These are phyloP conservation scores for Rhododendron henanense DNA, from an alignment of 148 eudicot species.

Conservation along the genomic window DNA sequence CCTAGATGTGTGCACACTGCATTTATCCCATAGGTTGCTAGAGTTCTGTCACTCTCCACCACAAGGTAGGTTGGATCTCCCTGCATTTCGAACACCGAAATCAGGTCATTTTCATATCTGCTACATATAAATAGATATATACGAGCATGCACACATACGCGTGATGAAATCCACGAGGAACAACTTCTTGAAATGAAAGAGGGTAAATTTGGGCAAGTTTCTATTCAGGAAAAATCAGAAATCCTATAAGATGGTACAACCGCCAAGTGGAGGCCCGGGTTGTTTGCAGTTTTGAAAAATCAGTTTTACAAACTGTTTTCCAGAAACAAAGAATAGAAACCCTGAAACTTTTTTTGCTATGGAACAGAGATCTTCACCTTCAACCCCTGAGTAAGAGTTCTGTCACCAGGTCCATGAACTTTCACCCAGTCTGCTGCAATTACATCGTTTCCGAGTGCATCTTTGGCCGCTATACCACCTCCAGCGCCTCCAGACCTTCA, in stretches of 20 bases:
- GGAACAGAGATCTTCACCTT: slow-evolving; percentile 42
- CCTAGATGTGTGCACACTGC: slow-evolving; percentile 97
- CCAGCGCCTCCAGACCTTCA: slow-evolving; percentile 42
- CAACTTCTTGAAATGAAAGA: not conserved
- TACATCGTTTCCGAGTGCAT: slow-evolving; percentile 76
- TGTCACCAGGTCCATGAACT: slow-evolving; percentile 67
- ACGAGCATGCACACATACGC: not conserved
- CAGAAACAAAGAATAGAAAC: not conserved
- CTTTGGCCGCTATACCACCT: slow-evolving; percentile 70
- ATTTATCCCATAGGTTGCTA: slow-evolving; percentile 83
- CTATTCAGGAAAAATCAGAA: not conserved
- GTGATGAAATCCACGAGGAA: not conserved
- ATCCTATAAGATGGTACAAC: not conserved
- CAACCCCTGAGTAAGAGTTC: slow-evolving; percentile 79
- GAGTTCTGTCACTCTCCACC: slow-evolving; percentile 78
- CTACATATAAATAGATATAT: no score
- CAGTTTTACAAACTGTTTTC: not conserved
- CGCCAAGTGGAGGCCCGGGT: not conserved
- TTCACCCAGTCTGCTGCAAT: slow-evolving; percentile 65
- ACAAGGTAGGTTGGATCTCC: slow-evolving; percentile 95
- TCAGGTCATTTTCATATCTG: not conserved
- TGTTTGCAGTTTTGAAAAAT: not conserved
- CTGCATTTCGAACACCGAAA: slow-evolving; percentile 23
- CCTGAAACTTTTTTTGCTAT: not conserved
- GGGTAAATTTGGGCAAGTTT: not conserved